Conservation (phyloP, 1,284 basidiomycete species). For the Coriolopsis trogii region DNA sequence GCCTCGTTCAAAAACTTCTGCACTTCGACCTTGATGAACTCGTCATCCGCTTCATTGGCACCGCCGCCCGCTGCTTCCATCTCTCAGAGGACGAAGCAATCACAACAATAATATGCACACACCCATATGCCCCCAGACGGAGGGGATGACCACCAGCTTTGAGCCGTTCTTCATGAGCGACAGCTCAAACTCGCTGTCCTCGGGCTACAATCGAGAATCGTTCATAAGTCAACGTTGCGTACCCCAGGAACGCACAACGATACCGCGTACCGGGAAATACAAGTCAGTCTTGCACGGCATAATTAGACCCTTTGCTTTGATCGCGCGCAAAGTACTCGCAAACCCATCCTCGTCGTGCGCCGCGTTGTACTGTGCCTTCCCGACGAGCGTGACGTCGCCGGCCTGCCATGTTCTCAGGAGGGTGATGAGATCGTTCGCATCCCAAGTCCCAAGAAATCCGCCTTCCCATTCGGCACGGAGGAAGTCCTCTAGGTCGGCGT, state of each 20-base stretch:
- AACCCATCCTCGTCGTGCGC: slow-evolving; percentile 43
- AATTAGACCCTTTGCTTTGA: slow-evolving; percentile 37
- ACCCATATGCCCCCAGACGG: slow-evolving; percentile 64
- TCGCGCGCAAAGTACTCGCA: slow-evolving; percentile 41
- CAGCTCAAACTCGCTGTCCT: slow-evolving; percentile 57
- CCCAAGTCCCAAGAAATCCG: slow-evolving; percentile 48
- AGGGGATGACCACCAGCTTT: slow-evolving; percentile 52
- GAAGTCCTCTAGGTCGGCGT: slow-evolving; percentile 51
- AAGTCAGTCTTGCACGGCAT: slow-evolving; percentile 63
- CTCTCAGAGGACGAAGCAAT: not conserved
- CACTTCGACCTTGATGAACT: slow-evolving; percentile 27
- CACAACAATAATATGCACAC: slow-evolving; percentile 17
- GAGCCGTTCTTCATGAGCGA: slow-evolving; percentile 43
- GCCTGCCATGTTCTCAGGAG: slow-evolving; percentile 58
- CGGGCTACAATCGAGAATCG: slow-evolving; percentile 42
- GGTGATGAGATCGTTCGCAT: slow-evolving; percentile 58
- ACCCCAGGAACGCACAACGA: no score
- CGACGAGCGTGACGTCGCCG: slow-evolving; percentile 53
- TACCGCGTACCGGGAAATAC: slow-evolving; percentile 43
- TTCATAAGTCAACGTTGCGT: not conserved
- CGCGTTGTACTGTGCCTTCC: slow-evolving; percentile 12
- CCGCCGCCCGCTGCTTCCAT: slow-evolving; percentile 28
- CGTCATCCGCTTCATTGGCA: slow-evolving; percentile 24
- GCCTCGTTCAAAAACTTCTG: slow-evolving; percentile 25
- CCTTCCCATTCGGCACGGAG: slow-evolving; percentile 56